Evolutionary conservation across 2,329 filamentous ascomycete genomes (phyloP), one percentile per base, ranked within the genome.

Genomic region (Xylariaceae sp.): DNA sequence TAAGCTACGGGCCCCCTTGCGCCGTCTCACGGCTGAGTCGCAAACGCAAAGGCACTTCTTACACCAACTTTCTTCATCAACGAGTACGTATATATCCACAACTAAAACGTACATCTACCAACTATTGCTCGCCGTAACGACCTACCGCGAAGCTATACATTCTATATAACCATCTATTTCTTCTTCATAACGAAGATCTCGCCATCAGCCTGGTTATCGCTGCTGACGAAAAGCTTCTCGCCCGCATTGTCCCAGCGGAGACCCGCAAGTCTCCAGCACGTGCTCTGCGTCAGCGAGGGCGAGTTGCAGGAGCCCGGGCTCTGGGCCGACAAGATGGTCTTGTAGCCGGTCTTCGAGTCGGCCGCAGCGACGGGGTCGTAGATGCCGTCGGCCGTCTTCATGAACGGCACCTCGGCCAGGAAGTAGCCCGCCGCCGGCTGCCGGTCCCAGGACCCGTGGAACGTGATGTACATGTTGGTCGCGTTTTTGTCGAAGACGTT

Each of bases 391-490:
- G 63, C 55, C 69, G 76, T 66, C 52, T 62, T 61, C 27, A 46
- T 63, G 53, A 75, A 75, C 26, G 67, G 63, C 3, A 75, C 63
- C 20, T 66, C 62, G 21, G 67, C 67, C 11, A 76, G 61, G 24
- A 67, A 64, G 61, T 74, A 76, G 2, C 73, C 73, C 20, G 67
- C 60, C 1, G 73, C 67, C 4, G 68, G 64, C 35, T 66, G 63
- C 7, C 66, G 63, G 58, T 72, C 62, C 71, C 84, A 87, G 64
- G 78, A 82, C 13, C 84, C 84, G 67, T 86, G 84, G 70, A 87
- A 85, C 1, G 82, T 76, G 41, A 88, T 75, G 74, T 81, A 88
- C 15, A 81, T 79, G n/a, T 75, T 77, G 54, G 82, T 77, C 18
- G 75, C 81, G 37, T 74, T 73, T 16, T 78, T 79, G 36, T 77